phyloP scores from a whole-genome alignment of 306 rosid species.

The Ammopiptanthus mongolicus region DNA sequence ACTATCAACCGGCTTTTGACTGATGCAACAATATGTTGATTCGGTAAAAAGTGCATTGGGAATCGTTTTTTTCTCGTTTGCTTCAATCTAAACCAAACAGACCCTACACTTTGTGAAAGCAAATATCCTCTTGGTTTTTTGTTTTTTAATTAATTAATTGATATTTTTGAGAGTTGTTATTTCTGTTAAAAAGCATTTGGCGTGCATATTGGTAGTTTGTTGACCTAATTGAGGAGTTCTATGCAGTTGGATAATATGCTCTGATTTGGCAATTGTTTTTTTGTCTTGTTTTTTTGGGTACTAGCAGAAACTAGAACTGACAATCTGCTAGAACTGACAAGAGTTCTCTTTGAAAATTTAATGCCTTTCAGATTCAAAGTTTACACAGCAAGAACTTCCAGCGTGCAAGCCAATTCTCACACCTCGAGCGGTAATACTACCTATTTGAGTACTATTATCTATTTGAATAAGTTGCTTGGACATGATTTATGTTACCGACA shows the following conservation, averaged over 20 bases:
- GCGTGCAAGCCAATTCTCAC: constrained; percentile 96
- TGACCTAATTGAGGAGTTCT: constrained; percentile 10
- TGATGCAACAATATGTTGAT: no score
- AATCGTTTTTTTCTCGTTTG: no score
- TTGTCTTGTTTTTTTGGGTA: not conserved
- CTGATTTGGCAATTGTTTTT: not conserved
- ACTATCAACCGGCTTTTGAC: no score
- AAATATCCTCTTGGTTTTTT: not conserved
- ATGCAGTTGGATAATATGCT: not conserved
- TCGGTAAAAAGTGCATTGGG: no score
- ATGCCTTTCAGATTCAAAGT: constrained; percentile 63
- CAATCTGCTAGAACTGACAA: constrained; percentile 13
- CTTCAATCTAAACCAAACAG: no score
- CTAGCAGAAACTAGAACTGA: not conserved
- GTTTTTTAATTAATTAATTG: not conserved
- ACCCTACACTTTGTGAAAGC: not conserved
- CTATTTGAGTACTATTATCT: not conserved
- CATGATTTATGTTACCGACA: not conserved
- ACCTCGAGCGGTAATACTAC: constrained; percentile 66
- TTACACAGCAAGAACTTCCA: constrained; percentile 95
- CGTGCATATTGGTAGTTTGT: not conserved
- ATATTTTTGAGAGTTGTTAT: not conserved
- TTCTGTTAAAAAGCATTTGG: not conserved
- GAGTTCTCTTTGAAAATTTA: constrained; percentile 1
- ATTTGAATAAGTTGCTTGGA: not conserved